Conservation (phyloP, 2,329 filamentous ascomycete genomes). For the Ilyonectria sp. region DNA sequence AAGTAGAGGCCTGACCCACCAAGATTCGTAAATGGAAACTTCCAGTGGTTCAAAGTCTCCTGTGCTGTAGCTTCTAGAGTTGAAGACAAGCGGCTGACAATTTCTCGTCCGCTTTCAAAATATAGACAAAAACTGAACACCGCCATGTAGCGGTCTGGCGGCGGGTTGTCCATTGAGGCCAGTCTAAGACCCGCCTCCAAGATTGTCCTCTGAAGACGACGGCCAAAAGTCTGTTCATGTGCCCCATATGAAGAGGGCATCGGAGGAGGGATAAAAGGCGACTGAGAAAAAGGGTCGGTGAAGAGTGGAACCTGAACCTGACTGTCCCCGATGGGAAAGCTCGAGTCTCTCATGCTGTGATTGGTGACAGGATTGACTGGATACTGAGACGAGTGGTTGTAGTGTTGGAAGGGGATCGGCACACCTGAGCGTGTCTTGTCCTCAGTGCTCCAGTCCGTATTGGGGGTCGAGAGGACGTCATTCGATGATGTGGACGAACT, state of each 20-base stretch:
- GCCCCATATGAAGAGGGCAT: slow-evolving; percentile 71
- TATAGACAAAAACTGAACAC: slow-evolving; percentile 80
- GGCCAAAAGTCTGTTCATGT: slow-evolving; percentile 78
- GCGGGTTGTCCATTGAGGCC: slow-evolving; percentile 65
- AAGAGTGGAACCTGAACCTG: slow-evolving; percentile 38
- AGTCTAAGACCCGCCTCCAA: slow-evolving; percentile 75
- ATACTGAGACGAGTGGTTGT: slow-evolving; percentile 25
- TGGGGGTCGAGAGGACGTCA: slow-evolving; percentile 13
- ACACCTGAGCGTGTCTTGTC: slow-evolving; percentile 13
- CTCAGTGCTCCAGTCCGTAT: slow-evolving; percentile 19
- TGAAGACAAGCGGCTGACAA: slow-evolving; percentile 58
- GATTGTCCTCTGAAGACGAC: slow-evolving; percentile 77
- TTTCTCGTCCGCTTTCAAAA: slow-evolving; percentile 67
- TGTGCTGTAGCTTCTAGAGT: slow-evolving; percentile 52
- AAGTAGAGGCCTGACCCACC: slow-evolving; percentile 80
- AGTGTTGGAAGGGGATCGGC: slow-evolving; percentile 11
- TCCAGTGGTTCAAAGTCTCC: slow-evolving; percentile 70
- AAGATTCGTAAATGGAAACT: slow-evolving; percentile 74
- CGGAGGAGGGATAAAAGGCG: slow-evolving; percentile 56
- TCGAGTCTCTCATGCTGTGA: slow-evolving; percentile 67
- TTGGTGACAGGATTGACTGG: slow-evolving; percentile 66
- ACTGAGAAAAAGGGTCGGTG: slow-evolving; percentile 30
- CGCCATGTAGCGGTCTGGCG: slow-evolving; percentile 64
- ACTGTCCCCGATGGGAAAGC: slow-evolving; percentile 61
- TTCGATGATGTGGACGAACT: slow-evolving; percentile 12